These are phyloP conservation scores for Magnaporthales sp. DNA, from an alignment of 2,329 filamentous ascomycete genomes.

Conservation along the genomic window DNA sequence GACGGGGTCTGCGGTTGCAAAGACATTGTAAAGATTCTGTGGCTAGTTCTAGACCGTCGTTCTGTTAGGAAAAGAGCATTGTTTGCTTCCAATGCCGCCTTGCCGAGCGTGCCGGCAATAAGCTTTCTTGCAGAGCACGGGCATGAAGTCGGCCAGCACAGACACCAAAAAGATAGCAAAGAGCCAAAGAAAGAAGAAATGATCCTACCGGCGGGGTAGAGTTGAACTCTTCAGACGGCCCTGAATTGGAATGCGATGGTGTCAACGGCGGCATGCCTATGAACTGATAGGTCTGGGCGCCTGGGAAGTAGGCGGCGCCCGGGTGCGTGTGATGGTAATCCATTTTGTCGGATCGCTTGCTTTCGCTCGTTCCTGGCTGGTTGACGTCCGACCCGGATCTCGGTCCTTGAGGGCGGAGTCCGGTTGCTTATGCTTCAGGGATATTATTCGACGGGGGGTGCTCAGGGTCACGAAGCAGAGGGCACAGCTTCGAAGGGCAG, in stretches of 20 bases:
- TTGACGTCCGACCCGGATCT: background rate
- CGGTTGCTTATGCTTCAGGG: background rate
- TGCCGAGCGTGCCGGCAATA: background rate
- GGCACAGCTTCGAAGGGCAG: background rate
- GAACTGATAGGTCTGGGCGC: conserved; percentile 44
- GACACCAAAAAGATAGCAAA: background rate
- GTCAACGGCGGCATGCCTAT: conserved; percentile 44
- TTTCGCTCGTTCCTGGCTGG: background rate
- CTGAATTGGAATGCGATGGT: conserved; percentile 46
- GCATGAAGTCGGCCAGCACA: background rate
- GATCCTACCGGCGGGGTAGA: conserved; percentile 47
- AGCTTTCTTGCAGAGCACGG: background rate
- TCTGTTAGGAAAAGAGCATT: background rate
- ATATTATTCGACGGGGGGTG: background rate
- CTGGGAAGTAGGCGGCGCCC: conserved; percentile 39
- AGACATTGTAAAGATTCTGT: background rate
- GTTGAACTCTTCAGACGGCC: conserved; percentile 44
- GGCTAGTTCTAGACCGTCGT: background rate
- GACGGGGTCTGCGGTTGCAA: background rate
- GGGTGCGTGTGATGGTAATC: conserved; percentile 37
- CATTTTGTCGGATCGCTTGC: background rate
- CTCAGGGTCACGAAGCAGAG: background rate
- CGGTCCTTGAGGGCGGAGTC: background rate
- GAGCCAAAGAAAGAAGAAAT: background rate
- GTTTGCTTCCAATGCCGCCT: background rate